Base-by-base conservation (phyloP, 495 filamentous ascomycete species). In the Xylaria curta region DNA sequence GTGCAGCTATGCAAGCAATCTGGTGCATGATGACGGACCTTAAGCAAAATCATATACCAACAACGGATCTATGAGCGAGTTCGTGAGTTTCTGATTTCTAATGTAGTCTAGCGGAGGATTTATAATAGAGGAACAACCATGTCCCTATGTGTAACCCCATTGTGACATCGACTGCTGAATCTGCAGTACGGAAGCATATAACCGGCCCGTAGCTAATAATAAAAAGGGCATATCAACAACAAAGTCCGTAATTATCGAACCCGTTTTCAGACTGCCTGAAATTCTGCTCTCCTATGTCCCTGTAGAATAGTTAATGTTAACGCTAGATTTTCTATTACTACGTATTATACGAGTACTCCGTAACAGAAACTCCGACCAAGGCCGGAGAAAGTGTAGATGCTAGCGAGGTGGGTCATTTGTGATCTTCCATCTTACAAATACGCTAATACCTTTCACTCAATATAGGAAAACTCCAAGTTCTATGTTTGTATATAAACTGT, bases 1-100 rank as follows among this genome's bases (percentile, higher is more conserved):
- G 58, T 38, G 31, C 58, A 60, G 7, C 38, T 60, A 60, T 60
- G 58, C 58, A 60, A 31, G 58, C 21, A 60, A 38, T n/a, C 17
- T 12, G n/a, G 19, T 38, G 58, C 33, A 38, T 10, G 28, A 28
- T 15, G 24, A 28, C 10, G 6, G 17, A 10, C 19, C 58, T 21
- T 19, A 38, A 21, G 17, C 6, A 10, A 38, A 17, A 33, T 38
- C 58, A 60, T 8, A 21, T 19, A 21, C 58, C 31, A 60, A 38
- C 8, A 60, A 21, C 58, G 4, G 19, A 38, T 38, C 15, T n/a
- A 38, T 38, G 17, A 38, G 17, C 53, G 28, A 28, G 24, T 56
- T 56, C 2, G 5, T 12, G 28, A 28, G 24, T 56, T 56, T 7
- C 1, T 12, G 53, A 56, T 56, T 56, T 56, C 12, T 56, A 56